Evolutionary conservation across 2,329 filamentous ascomycete genomes (phyloP), one percentile per base, ranked within the genome.

Genomic region (Aspergillus glaucus): DNA sequence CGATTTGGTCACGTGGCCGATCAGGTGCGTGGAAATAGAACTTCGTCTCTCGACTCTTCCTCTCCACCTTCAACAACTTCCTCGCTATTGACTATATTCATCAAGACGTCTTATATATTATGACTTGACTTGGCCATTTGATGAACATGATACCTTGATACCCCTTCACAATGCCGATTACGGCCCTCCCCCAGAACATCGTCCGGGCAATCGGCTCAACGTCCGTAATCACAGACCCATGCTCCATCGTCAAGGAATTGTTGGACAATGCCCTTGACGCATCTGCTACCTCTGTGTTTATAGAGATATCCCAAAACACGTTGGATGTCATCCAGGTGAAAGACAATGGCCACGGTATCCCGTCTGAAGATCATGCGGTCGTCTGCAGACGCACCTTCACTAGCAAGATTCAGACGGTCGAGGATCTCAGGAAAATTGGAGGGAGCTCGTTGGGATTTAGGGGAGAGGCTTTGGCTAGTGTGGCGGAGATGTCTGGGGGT

Each of bases 181-280:
- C 62, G 55, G 64, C 69, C 45, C 67, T 77, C 50, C 65, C 72
- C 17, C 62, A 64, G 40, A 59, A 58, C 14, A 68, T 71, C 50
- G 70, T 75, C 34, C 71, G 74, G 49, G 75, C 75, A 50, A 76
- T 85, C 50, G 74, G 79, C 49, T 80, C 80, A 22, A 72, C 75
- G 12, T 79, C 82, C 54, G 75, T 77, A 19, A 71, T 85, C 44
- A 73, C 75, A 8, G 77, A 82, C 56, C 70, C 80, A 6, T 74
- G 70, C 50, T 79, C 79, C 2, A 72, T 81, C 8, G 75, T 82
- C 48, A 85, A 85, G 61, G 83, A 86, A 60, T 76, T 86, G 36
- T 64, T 86, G 36, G 83, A 86, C 52, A 86, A 86, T 62, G 75
- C 81, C n/a, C 71, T 86, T 9, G 83, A 86, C 66, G 81, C 81